Evolutionary conservation across 2,329 filamentous ascomycete species (phyloP).

Genomic region (Colletotrichum theobromicola): DNA sequence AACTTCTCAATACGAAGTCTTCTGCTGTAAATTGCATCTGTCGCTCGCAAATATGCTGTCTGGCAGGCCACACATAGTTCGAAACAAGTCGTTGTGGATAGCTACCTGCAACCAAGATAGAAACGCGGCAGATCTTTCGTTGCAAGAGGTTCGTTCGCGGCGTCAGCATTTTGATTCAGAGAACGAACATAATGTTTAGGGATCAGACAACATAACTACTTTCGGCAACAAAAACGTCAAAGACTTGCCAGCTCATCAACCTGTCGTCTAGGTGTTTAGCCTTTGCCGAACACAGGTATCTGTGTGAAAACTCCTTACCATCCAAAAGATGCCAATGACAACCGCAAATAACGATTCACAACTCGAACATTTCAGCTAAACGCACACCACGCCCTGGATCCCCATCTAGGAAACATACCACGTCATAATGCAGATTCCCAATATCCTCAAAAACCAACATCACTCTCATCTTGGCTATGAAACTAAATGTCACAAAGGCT

Average conservation of each 20-base stretch:
- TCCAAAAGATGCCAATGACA: not conserved
- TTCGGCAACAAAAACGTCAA: not conserved
- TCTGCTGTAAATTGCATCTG: not conserved
- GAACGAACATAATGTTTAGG: not conserved
- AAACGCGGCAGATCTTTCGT: too few relatives aligned
- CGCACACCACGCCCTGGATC: not conserved
- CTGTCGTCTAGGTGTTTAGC: not conserved
- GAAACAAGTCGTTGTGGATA: not conserved
- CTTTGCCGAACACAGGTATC: not conserved
- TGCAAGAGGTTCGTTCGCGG: too few relatives aligned
- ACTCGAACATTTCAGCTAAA: not conserved
- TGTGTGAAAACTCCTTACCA: not conserved
- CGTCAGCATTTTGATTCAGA: not conserved
- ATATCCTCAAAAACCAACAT: not conserved
- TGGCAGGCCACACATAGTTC: not conserved
- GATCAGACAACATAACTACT: not conserved
- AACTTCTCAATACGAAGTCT: not conserved
- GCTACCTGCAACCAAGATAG: not conserved
- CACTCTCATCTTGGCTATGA: not conserved
- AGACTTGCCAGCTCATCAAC: not conserved
- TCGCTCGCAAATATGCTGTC: not conserved
- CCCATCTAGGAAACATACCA: not conserved
- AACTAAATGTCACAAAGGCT: not conserved
- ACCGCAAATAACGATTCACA: not conserved
- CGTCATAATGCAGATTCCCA: not conserved